phyloP scores from a whole-genome alignment of 2,329 filamentous ascomycete genomes.

The Phoma sp. region DNA sequence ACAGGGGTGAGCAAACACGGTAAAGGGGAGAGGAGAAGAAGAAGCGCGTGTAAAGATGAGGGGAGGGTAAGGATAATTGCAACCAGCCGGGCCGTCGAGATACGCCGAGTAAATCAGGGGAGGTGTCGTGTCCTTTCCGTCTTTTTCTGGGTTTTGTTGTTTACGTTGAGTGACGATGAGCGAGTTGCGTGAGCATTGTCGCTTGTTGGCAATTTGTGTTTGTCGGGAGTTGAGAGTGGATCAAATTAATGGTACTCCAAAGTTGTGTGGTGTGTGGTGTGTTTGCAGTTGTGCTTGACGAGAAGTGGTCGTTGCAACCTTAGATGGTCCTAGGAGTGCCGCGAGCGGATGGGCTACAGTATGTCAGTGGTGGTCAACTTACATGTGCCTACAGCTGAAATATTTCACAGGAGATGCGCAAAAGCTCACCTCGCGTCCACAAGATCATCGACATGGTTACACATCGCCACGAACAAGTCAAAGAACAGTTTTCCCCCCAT shows the following conservation, averaged over 20 bases:
- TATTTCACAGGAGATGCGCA: constrained; percentile 24
- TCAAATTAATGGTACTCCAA: constrained; percentile 23
- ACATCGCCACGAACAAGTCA: constrained; percentile 97
- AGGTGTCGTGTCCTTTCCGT: constrained; percentile 38
- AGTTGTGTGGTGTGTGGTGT: constrained; percentile 19
- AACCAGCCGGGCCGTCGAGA: constrained; percentile 29
- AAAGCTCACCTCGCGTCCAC: constrained; percentile 72
- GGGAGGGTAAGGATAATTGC: constrained; percentile 27
- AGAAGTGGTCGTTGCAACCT: constrained; percentile 20
- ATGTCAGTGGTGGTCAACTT: constrained; percentile 22
- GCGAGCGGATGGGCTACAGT: constrained; percentile 24
- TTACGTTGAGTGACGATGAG: constrained; percentile 30
- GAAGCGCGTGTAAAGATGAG: constrained; percentile 14
- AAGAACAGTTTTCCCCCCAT: constrained; percentile 94
- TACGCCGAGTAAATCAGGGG: constrained; percentile 37
- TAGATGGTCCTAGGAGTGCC: constrained; percentile 38
- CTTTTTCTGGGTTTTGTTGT: constrained; percentile 41
- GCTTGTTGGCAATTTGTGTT: constrained; percentile 25
- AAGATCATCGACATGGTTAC: constrained; percentile 97
- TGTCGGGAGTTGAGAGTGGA: constrained; percentile 22
- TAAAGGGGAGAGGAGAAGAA: constrained; percentile 11
- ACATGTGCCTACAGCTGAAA: constrained; percentile 5
- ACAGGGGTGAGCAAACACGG: constrained; percentile 39
- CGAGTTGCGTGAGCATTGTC: constrained; percentile 27
- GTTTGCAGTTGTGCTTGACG: constrained; percentile 24